phyloP scores from a whole-genome alignment of 768 basidiomycete genomes.

The Tricholoma saponaceum region DNA sequence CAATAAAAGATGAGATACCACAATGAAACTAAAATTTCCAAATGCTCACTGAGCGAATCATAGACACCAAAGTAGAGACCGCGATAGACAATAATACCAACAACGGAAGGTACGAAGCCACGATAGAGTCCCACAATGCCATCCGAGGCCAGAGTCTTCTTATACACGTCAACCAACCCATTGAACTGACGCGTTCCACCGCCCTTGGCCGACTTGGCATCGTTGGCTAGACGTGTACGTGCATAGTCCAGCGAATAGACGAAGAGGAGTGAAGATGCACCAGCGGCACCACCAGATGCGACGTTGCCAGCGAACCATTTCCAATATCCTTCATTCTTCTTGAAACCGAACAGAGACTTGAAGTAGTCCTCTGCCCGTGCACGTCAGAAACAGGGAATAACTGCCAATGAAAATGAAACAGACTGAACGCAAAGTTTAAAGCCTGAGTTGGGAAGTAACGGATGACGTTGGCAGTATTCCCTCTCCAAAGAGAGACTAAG shows the following conservation, averaged over 20 bases:
- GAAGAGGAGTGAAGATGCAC: constrained; percentile 97
- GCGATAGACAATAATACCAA: constrained; percentile 99
- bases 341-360: constrained; percentile 98
- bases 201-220: constrained; percentile 92
- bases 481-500: constrained; percentile 93
- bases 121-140: constrained; percentile 99
- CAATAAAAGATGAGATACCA: constrained; percentile 16
- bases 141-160: constrained; percentile 94
- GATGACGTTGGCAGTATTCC: constrained; percentile 99
- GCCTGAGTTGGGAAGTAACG: constrained; percentile 99
- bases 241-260: constrained; percentile 99
- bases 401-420: constrained; percentile 38
- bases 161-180: constrained; percentile 96
- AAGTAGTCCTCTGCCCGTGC: constrained; percentile 86
- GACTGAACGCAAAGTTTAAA: constrained; percentile 99
- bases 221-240: constrained; percentile 98
- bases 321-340: constrained; percentile 97
- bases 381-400: constrained; percentile 1
- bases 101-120: constrained; percentile 98
- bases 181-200: constrained; percentile 97
- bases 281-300: constrained; percentile 97
- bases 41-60: constrained; percentile 78
- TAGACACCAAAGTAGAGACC: constrained; percentile 99
- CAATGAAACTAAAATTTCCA: neutral
- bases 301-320: constrained; percentile 98